Base-by-base conservation (phyloP, 495 filamentous ascomycete genomes). In the Friedmanniomyces simplex region DNA sequence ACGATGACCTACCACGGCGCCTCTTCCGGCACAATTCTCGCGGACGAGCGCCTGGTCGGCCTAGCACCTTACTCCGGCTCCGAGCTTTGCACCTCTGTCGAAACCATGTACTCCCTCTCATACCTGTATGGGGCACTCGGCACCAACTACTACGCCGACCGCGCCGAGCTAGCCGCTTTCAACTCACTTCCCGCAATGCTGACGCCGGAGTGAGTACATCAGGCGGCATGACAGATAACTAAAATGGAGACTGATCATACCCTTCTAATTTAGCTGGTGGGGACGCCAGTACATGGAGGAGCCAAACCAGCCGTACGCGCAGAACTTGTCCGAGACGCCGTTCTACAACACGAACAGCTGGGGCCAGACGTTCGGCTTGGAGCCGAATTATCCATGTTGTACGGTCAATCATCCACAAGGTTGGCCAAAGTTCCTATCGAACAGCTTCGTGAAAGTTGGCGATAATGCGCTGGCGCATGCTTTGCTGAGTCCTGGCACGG, bases 341-440 rank as follows among this genome's bases (percentile, higher is more conserved):
- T 82, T 78, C 67, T 77, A 63, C 48, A 77, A 82, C 54, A 74
- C 75, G 12, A 71, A 73, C 39, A 59, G 55, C 36, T 67, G 68
- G 46, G 74, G 71, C 7, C 69, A 74, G 16, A 71, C 70, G 6
- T 80, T 73, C 50, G 77, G 77, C 11, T 64, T 78, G 37, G 75
- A 68, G 45, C 56, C 57, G 13, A 61, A 69, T 39, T 70, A 68
- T 18, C 55, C 79, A 8, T 83, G 82, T 70, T 84, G 82, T 65
- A 82, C 80, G 2, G 82, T 85, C 53, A 83, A 84, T 63, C 76
- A 82, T 64, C 78, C 76, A 0, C 80, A 84, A 64, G 81, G 76
- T 0, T 77, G 75, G 57, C 81, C 82, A 0, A 84, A 85, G 55
- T 82, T 79, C 56, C 67, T 81, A 7, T 56, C 66, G 6, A 59